Evolutionary conservation across 441 rosid species (phyloP).

Genomic region (Caryocar brasiliense): DNA sequence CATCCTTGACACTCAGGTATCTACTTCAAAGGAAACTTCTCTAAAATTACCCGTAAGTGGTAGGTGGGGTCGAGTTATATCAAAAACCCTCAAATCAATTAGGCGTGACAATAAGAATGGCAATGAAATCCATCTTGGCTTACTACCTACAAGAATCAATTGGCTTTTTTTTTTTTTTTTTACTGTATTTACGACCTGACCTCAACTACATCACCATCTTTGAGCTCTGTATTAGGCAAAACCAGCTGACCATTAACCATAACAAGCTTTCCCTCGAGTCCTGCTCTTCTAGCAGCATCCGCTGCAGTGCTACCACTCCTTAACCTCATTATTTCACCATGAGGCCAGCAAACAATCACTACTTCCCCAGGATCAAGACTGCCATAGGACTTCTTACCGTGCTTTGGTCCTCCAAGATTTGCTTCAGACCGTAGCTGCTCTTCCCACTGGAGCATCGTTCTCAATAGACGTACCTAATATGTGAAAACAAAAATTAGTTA

Average conservation of each 20-base stretch:
- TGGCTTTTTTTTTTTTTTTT: background rate
- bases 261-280: constrained; percentile 55
- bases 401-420: constrained; percentile 20
- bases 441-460: constrained; percentile 76
- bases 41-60: no score
- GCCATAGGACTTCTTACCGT: background rate
- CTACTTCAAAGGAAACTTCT: no score
- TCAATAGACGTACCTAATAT: constrained; percentile 45
- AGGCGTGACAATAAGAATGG: background rate
- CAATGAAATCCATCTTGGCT: background rate
- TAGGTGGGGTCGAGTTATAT: no score
- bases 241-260: constrained; percentile 54
- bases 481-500: background rate
- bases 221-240: constrained; percentile 54
- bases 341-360: constrained; percentile 55
- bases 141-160: constrained; percentile 9
- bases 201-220: constrained; percentile 69
- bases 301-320: constrained; percentile 67
- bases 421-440: constrained; percentile 49
- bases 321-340: constrained; percentile 62
- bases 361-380: constrained; percentile 41
- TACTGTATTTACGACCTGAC: constrained; percentile 30
- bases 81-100: background rate
- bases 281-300: constrained; percentile 59
- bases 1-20: no score